Base-by-base conservation (phyloP, 2,329 filamentous ascomycete species). In the Tolypocladium tropicale region DNA sequence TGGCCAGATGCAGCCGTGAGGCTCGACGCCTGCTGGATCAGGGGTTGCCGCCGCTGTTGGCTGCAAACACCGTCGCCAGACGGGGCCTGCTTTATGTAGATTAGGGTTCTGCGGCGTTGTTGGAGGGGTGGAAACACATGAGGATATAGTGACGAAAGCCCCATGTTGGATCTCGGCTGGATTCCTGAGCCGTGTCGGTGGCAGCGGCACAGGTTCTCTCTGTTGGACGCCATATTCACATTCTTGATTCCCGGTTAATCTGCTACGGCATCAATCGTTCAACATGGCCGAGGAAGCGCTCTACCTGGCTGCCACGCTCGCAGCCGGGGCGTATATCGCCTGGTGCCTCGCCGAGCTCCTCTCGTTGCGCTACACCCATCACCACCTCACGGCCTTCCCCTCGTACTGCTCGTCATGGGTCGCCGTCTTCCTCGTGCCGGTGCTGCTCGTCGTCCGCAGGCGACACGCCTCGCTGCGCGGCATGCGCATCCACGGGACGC, bases 401-500 rank as follows among this genome's bases (percentile, higher is more conserved):
- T 53, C 57, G 11, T 33, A 58, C 37, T 46, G 60, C 18, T 53
- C 61, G 7, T 54, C 57, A 43, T 64, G 59, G 59, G 18, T 37
- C 12, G 54, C 53, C 25, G n/a, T 62, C 14, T 6, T 62, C 46
- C 7, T 56, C 11, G 25, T 60, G 2, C 60, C 61, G 2, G 10
- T 60, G 10, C 53, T 59, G 2, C 18, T 62, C 6, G 53, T 57
- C 36, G 57, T 59, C 14, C 56, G 56, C 25, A 56, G 52, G n/a
- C 61, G 60, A 25, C 58, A 65, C 51, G 52, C 57, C 52, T 61
- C 58, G 49, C 61, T 63, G 14, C 54, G 57, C 41, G 59, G 57
- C 23, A 63, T 62, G 58, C 71, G 74, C 16, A 66, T 70, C 46
- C 70, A 78, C 62, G 76, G 77, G 52, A 81, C 79, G 64, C 67